Evolutionary conservation across 2,329 filamentous ascomycete species (phyloP).

Genomic region (Stromatinia cepivora): DNA sequence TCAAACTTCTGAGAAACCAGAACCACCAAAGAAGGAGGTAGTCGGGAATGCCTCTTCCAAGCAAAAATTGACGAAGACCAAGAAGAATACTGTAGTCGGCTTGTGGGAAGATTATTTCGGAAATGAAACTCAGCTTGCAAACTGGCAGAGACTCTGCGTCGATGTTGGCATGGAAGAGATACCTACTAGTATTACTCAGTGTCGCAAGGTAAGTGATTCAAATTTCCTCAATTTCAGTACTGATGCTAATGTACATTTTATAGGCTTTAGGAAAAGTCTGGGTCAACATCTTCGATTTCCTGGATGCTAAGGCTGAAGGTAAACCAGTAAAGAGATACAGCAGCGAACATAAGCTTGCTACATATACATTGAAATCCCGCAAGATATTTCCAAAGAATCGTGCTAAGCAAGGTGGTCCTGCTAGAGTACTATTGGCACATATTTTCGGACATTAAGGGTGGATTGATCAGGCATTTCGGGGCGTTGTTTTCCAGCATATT

Average conservation of each 20-base stretch:
- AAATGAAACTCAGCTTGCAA: constrained; percentile 39
- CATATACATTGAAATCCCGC: constrained; percentile 42
- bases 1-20: no score
- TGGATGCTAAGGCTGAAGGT: constrained; percentile 40
- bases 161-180: constrained; percentile 46
- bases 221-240: background rate
- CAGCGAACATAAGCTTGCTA: constrained; percentile 40
- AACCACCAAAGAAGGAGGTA: no score
- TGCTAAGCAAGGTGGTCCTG: constrained; percentile 46
- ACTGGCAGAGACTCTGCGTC: constrained; percentile 49
- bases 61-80: background rate
- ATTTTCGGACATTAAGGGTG: constrained; percentile 35
- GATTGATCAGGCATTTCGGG: background rate
- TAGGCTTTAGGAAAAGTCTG: constrained; percentile 47
- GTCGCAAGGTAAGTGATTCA: constrained; percentile 45
- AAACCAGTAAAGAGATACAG: constrained; percentile 40
- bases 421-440: constrained; percentile 43
- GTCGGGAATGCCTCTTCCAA: no score
- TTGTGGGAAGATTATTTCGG: constrained; percentile 34
- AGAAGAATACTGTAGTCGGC: constrained; percentile 22
- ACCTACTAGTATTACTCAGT: constrained; percentile 48
- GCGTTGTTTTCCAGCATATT: background rate
- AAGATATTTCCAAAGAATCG: constrained; percentile 50
- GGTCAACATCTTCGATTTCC: constrained; percentile 53
- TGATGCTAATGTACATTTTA: constrained; percentile 1